These are phyloP conservation scores for Ustilago cynodontis DNA, from an alignment of 1,284 basidiomycete genomes.

Conservation along the genomic window DNA sequence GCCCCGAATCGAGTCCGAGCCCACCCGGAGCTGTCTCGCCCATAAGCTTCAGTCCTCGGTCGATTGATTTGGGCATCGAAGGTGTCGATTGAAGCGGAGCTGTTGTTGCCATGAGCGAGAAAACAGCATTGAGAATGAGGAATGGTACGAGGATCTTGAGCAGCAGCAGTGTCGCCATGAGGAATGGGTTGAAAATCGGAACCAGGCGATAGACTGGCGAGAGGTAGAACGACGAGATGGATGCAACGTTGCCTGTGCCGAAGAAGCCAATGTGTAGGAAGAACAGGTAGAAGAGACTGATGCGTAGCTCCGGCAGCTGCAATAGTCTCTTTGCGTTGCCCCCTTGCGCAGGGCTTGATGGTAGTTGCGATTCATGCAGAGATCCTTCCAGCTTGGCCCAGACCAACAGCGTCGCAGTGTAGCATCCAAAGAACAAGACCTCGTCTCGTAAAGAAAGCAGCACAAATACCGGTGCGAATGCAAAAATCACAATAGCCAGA, in stretches of 20 bases:
- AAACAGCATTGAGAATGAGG: conserved; percentile 80
- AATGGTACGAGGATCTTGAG: conserved; percentile 74
- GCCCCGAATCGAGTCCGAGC: conserved; percentile 43
- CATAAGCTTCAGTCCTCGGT: conserved; percentile 46
- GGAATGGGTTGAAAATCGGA: conserved; percentile 86
- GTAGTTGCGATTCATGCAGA: conserved; percentile 33
- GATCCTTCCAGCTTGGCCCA: conserved; percentile 80
- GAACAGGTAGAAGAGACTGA: conserved; percentile 85
- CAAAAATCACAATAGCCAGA: conserved; percentile 69
- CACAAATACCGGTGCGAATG: conserved; percentile 82
- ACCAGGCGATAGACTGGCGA: conserved; percentile 89
- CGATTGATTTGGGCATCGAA: conserved; percentile 14
- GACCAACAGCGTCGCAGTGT: conserved; percentile 76
- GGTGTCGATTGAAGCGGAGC: conserved; percentile 8
- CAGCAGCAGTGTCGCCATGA: conserved; percentile 77
- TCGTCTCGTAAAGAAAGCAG: conserved; percentile 86
- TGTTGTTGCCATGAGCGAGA: conserved; percentile 37
- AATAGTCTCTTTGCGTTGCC: conserved; percentile 72
- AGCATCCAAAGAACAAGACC: conserved; percentile 82
- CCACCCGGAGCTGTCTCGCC: conserved; percentile 53
- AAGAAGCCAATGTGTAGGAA: conserved; percentile 90
- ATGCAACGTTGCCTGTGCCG: conserved; percentile 84
- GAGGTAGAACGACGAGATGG: conserved; percentile 87
- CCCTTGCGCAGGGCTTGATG: not conserved
- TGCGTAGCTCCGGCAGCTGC: conserved; percentile 77